Evolutionary conservation across 192 early-diverging fungal genomes (phyloP).

Genomic region (Allomyces arbusculus): DNA sequence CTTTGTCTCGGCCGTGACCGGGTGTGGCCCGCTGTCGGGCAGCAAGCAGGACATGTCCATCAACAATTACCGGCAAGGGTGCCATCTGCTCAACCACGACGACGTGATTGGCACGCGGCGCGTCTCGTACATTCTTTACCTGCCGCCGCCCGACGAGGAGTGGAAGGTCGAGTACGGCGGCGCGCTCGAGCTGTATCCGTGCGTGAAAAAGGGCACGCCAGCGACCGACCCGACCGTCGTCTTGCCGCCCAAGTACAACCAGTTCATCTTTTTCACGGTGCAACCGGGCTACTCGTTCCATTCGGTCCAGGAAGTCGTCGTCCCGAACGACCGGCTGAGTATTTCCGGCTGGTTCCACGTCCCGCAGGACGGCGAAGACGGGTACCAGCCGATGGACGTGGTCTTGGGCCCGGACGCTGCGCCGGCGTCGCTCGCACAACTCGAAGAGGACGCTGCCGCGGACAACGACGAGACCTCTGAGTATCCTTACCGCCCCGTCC

Average conservation of each 20-base stretch:
- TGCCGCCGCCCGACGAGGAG: slow-evolving; percentile 35
- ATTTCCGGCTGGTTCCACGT: slow-evolving; percentile 66
- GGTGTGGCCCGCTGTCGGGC: slow-evolving; percentile 45
- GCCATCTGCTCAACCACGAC: slow-evolving; percentile 60
- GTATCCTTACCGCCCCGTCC: no score
- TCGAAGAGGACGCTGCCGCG: slow-evolving; percentile 11
- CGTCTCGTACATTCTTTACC: slow-evolving; percentile 58
- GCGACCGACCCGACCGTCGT: slow-evolving; percentile 31
- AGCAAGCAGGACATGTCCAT: slow-evolving; percentile 50
- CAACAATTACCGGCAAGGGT: slow-evolving; percentile 47
- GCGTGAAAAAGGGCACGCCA: slow-evolving; percentile 31
- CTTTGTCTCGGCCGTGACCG: slow-evolving; percentile 41
- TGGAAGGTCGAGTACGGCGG: slow-evolving; percentile 48
- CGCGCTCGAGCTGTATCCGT: slow-evolving; percentile 55
- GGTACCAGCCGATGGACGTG: slow-evolving; percentile 23
- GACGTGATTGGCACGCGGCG: slow-evolving; percentile 58
- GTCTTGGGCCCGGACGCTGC: slow-evolving; percentile 15
- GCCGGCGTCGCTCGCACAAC: slow-evolving; percentile 35
- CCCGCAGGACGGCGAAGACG: slow-evolving; percentile 48
- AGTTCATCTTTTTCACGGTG: slow-evolving; percentile 57
- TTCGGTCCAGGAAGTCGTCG: slow-evolving; percentile 53
- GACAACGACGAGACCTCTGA: slow-evolving; percentile 1
- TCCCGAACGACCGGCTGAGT: slow-evolving; percentile 22
- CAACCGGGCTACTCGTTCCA: slow-evolving; percentile 61
- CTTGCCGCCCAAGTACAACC: slow-evolving; percentile 49